A percentile compares a stretch with the other conserved stretches of the same genome.
Conservation (phyloP, 306 rosid genomes). For the Ziziphus jujuba region DNA sequence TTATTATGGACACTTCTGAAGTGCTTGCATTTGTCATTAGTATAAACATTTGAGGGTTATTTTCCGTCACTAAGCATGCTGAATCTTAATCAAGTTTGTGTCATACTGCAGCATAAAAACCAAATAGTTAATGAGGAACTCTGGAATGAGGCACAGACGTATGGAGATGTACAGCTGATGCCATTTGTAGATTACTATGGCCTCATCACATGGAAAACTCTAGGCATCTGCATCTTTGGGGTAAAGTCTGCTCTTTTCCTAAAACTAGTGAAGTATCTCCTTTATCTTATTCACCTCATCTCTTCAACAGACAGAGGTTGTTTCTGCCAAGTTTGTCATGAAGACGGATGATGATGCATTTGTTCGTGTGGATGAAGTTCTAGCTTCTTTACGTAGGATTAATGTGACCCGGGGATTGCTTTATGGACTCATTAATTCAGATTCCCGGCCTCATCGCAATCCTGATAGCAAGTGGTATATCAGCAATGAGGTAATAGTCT, state of each 20-base stretch:
- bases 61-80: conserved; percentile 6
- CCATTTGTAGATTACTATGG: conserved; percentile 97
- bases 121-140: conserved; percentile 89
- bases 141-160: conserved; percentile 91
- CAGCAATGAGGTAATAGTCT: conserved; percentile 67
- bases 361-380: conserved; percentile 88
- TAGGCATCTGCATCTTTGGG: conserved; percentile 95
- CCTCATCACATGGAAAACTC: conserved; percentile 94
- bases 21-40: too few species aligned
- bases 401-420: conserved; percentile 60
- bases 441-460: conserved; percentile 82
- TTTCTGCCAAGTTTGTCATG: conserved; percentile 92
- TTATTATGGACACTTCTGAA: too few species aligned
- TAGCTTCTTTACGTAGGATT: conserved; percentile 64
- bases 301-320: conserved; percentile 82
- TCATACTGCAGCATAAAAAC: conserved; percentile 81
- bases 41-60: too few species aligned
- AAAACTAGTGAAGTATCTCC: conserved; percentile 19
- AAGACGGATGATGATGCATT: conserved; percentile 99
- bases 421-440: conserved; percentile 89
- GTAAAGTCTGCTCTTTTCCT: conserved; percentile 48
- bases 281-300: conserved; percentile 33
- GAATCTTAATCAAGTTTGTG: conserved; percentile 31
- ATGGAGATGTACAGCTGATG: conserved; percentile 93
- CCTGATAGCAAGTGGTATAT: conserved; percentile 95